phyloP scores from a whole-genome alignment of 139 green algal species.

The Axilococcus clingmanii region DNA sequence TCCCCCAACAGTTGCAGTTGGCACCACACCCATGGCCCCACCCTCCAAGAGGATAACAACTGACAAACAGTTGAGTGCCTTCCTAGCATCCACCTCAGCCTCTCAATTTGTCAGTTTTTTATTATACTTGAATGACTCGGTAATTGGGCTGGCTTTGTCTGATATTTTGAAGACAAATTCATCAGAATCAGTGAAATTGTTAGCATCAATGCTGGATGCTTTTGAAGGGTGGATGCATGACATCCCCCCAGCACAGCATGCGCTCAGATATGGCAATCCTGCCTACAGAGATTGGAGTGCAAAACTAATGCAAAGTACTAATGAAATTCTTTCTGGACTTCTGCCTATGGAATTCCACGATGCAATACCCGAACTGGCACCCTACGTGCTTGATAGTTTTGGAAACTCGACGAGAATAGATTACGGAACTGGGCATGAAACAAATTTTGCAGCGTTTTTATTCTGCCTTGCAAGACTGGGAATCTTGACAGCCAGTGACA shows the following conservation, averaged over 20 bases:
- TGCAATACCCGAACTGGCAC: constrained; percentile 57
- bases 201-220: constrained; percentile 44
- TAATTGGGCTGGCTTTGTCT: constrained; percentile 41
- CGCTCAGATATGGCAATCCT: constrained; percentile 88
- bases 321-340: constrained; percentile 31
- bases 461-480: constrained; percentile 83
- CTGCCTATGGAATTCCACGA: constrained; percentile 22
- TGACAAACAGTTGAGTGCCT: no score
- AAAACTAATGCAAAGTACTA: constrained; percentile 29
- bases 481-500: constrained; percentile 40
- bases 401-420: constrained; percentile 90
- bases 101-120: constrained; percentile 78
- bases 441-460: constrained; percentile 82
- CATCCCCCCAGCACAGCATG: constrained; percentile 64
- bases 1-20: no score
- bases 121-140: constrained; percentile 60
- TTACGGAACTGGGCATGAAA: constrained; percentile 95
- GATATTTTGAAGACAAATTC: constrained; percentile 27
- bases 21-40: no score
- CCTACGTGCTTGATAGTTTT: constrained; percentile 83
- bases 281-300: constrained; percentile 73
- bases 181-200: constrained; percentile 24
- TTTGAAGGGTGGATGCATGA: constrained; percentile 67
- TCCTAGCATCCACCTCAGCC: constrained; percentile 36
- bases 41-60: no score